Percentiles rank a stretch among this genome's conserved stretches.
These are phyloP conservation scores for Xylariaceae sp. DNA, from an alignment of 2,329 filamentous ascomycete genomes.

Conservation along the genomic window DNA sequence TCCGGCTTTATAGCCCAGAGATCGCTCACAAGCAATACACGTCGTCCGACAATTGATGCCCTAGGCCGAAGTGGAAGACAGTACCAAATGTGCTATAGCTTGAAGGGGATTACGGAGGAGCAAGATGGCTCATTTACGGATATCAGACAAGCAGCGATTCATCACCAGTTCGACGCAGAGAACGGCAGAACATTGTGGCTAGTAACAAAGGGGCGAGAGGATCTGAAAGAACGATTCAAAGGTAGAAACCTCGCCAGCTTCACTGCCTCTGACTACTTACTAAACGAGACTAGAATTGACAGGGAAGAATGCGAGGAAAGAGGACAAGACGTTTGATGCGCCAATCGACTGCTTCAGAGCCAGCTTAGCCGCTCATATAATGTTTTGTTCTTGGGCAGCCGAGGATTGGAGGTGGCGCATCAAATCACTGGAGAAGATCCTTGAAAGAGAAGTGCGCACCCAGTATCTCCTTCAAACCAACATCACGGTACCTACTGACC, in stretches of 20 bases:
- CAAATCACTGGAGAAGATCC: slow-evolving; percentile 27
- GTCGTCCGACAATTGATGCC: slow-evolving; percentile 8
- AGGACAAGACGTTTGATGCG: slow-evolving; percentile 25
- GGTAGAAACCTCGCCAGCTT: slow-evolving; percentile 7
- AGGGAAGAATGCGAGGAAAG: slow-evolving; percentile 17
- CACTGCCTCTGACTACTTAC: background rate
- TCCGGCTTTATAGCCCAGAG: slow-evolving; percentile 29
- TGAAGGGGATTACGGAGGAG: slow-evolving; percentile 17
- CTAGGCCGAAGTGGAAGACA: slow-evolving; percentile 26
- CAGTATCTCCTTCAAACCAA: background rate
- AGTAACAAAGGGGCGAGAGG: slow-evolving; percentile 26
- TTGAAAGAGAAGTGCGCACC: slow-evolving; percentile 23
- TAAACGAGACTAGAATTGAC: slow-evolving; percentile 16
- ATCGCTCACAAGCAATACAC: slow-evolving; percentile 11
- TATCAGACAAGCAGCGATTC: slow-evolving; percentile 29
- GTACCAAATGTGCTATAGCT: slow-evolving; percentile 29
- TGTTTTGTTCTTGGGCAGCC: slow-evolving; percentile 31
- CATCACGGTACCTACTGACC: slow-evolving; percentile 1
- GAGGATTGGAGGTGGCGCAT: slow-evolving; percentile 37
- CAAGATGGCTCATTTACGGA: slow-evolving; percentile 5
- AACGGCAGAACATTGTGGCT: slow-evolving; percentile 32
- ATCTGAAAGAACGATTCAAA: slow-evolving; percentile 22
- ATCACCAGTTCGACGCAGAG: slow-evolving; percentile 32
- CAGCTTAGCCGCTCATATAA: slow-evolving; percentile 28
- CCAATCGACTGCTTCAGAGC: slow-evolving; percentile 27